phyloP scores from a whole-genome alignment of 2,329 filamentous ascomycete species.

The Scedosporium apiospermum region DNA sequence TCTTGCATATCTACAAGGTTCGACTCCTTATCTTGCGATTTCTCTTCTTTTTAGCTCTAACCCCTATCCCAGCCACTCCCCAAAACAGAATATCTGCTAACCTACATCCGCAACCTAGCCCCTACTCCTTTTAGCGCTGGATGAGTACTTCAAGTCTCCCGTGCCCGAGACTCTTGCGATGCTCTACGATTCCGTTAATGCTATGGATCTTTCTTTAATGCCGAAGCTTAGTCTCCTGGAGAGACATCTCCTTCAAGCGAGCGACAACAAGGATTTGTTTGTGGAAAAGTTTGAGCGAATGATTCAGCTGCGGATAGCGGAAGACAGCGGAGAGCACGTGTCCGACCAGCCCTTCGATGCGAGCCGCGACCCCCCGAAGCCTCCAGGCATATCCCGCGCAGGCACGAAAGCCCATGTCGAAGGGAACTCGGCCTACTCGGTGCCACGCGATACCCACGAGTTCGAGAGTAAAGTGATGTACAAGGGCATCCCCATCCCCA shows the following conservation, averaged over 20 bases:
- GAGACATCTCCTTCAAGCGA: slow-evolving; percentile 75
- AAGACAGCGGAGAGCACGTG: slow-evolving; percentile 42
- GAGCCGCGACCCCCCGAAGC: slow-evolving; percentile 36
- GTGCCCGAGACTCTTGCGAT: slow-evolving; percentile 78
- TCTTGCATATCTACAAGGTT: slow-evolving; percentile 97
- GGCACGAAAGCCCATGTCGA: slow-evolving; percentile 55
- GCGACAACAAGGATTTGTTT: slow-evolving; percentile 92
- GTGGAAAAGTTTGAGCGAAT: slow-evolving; percentile 96
- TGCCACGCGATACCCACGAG: slow-evolving; percentile 92
- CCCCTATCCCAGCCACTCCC: neutral
- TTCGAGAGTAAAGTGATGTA: slow-evolving; percentile 94
- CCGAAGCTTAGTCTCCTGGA: slow-evolving; percentile 77
- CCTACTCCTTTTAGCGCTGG: slow-evolving; percentile 76
- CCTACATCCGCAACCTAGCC: slow-evolving; percentile 45
- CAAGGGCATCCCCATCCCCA: slow-evolving; percentile 90
- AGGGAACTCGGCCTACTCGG: slow-evolving; percentile 56
- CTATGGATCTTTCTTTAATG: slow-evolving; percentile 93
- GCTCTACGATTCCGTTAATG: slow-evolving; percentile 87
- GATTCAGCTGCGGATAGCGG: slow-evolving; percentile 70
- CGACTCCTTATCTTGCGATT: slow-evolving; percentile 13
- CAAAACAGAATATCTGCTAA: slow-evolving; percentile 6
- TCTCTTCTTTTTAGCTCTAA: neutral
- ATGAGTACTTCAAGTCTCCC: slow-evolving; percentile 94
- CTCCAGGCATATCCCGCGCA: slow-evolving; percentile 44
- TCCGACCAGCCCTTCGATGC: slow-evolving; percentile 35